Percentiles rank a stretch among this genome's conserved stretches.
Conservation (phyloP, 441 rosid genomes). For the Mallotus japonicus region DNA sequence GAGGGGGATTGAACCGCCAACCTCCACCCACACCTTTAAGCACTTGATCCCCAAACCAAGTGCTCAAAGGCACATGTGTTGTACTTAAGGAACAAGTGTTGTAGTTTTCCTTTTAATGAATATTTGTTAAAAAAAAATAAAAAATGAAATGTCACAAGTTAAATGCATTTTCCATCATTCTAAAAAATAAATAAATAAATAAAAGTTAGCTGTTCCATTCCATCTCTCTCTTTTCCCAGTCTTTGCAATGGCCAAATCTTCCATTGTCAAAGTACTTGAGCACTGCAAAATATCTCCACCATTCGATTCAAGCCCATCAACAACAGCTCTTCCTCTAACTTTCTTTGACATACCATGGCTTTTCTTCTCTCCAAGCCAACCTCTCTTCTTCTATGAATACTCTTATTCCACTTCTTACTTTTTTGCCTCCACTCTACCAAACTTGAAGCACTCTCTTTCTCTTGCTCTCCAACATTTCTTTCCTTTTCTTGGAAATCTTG, state of each 20-base stretch:
- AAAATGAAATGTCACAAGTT: too few species aligned
- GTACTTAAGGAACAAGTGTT: too few species aligned
- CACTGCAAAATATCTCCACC: conserved; percentile 1
- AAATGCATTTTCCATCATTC: too few species aligned
- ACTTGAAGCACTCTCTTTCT: conserved; percentile 50
- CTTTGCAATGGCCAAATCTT: conserved; percentile 11
- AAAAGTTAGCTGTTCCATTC: too few species aligned
- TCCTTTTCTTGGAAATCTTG: conserved; percentile 36
- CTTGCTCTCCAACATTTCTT: conserved; percentile 51
- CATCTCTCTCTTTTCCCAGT: background rate
- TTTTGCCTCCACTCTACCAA: conserved; percentile 29
- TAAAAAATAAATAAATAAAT: too few species aligned
- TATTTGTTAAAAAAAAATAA: too few species aligned
- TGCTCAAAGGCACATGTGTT: too few species aligned
- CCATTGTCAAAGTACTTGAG: conserved; percentile 6
- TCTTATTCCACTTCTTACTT: conserved; percentile 32
- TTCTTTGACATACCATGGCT: conserved; percentile 57
- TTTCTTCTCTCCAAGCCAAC: conserved; percentile 32
- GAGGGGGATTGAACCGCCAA: too few species aligned
- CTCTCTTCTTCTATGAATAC: conserved; percentile 43
- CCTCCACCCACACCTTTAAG: too few species aligned
- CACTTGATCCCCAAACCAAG: too few species aligned
- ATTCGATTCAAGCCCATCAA: conserved; percentile 1
- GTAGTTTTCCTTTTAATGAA: too few species aligned
- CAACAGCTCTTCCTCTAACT: conserved; percentile 37